Evolutionary conservation across 768 basidiomycete species (phyloP), one percentile per base, ranked within the genome.

Genomic region (Filobasidium floriforme): DNA sequence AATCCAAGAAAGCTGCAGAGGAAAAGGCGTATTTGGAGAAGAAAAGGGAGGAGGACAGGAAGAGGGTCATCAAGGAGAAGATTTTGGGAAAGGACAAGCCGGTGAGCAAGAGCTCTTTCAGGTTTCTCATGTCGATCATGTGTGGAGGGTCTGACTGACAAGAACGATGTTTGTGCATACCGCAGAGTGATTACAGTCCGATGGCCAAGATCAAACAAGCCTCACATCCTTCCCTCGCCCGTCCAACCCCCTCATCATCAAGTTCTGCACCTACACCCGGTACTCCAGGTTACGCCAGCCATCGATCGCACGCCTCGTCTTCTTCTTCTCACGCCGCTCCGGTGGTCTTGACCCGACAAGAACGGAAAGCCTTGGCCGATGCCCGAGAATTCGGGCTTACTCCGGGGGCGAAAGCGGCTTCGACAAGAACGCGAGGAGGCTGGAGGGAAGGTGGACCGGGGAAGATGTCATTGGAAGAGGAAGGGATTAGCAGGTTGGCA

Each of bases 301-400:
- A 49, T 49, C 46, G 46, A 37, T 37, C 32, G 9, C 32, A 37
- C 32, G 32, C 32, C 32, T 37, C 32, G 32, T 4, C 32, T 49
- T 60, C 59, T 9, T 12, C 19, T 29, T 60, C 59, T 4, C 11
- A 37, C 26, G 40, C 59, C 26, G 54, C 60, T 46, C 29, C 49
- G 10, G 43, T 41, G 14, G 52, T 61, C 28, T 32, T 66, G 32
- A 61, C 65, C 10, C 29, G 65, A 28, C 49, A 61, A 44, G 65
- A 66, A 32, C 46, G 60, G 11, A 51, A 44, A 3, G 60, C 60
- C 24, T 29, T 66, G 22, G 24, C 29, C 7, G 65, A 66, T 15
- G 60, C 59, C 18, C 24, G 59, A 4, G 65, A 66, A 60, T 66
- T 66, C 60, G 65, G 65, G 19, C 28, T 61, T 22, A 41, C 60